phyloP scores from a whole-genome alignment of 495 filamentous ascomycete species.

The Tuber borchii region DNA sequence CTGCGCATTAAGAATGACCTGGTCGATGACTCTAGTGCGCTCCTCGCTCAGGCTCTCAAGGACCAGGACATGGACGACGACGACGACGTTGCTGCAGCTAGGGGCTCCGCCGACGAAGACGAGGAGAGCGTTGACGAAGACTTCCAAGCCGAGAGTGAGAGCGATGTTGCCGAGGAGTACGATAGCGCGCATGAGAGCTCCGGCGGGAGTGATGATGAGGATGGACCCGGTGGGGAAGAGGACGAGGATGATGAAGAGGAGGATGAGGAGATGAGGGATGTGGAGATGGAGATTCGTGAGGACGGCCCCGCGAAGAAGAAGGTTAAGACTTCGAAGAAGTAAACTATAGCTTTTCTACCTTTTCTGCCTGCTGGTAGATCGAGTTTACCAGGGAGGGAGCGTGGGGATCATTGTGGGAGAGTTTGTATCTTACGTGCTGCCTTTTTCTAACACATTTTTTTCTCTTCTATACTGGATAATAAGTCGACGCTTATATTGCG shows the following conservation, averaged over 20 bases:
- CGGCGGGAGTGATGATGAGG: constrained; percentile 61
- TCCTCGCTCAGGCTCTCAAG: constrained; percentile 43
- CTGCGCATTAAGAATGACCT: constrained; percentile 97
- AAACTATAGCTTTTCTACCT: not conserved
- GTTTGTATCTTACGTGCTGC: not conserved
- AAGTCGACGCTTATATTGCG: not conserved
- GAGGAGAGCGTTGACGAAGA: constrained; percentile 84
- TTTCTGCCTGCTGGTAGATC: not conserved
- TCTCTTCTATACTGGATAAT: not conserved
- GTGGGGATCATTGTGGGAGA: not conserved
- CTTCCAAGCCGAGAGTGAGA: constrained; percentile 84
- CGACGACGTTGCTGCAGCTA: constrained; percentile 64
- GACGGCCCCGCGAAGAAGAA: constrained; percentile 42
- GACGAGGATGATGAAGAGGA: constrained; percentile 50
- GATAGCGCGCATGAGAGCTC: constrained; percentile 85
- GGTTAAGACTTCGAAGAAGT: constrained; percentile 42
- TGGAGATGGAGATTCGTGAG: constrained; percentile 15
- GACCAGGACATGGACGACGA: constrained; percentile 66
- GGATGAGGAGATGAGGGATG: constrained; percentile 41
- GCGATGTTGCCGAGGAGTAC: constrained; percentile 93
- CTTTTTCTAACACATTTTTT: not conserved
- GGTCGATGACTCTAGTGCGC: constrained; percentile 52
- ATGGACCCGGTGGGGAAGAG: constrained; percentile 44
- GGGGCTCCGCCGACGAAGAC: constrained; percentile 89
- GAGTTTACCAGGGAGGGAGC: not conserved